Conservation (phyloP, 208 protist species). For the Trichomonas tenax region DNA sequence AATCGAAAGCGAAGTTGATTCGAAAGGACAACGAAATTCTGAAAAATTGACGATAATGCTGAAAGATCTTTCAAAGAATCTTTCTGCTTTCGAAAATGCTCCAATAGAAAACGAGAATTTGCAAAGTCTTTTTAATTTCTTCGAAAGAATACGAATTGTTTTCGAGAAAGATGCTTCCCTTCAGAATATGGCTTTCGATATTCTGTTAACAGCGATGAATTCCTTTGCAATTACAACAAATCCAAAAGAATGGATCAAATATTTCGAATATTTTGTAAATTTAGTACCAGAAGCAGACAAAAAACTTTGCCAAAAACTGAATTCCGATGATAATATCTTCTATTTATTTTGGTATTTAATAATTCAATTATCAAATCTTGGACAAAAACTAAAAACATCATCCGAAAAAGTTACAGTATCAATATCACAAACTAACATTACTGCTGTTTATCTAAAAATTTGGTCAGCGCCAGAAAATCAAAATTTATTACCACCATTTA, state of each 20-base stretch:
- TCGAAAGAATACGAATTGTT: not conserved
- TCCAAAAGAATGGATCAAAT: not conserved
- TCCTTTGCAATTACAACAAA: not conserved
- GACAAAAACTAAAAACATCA: not conserved
- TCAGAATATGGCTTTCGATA: not conserved
- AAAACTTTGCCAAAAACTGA: not conserved
- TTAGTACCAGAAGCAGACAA: not conserved
- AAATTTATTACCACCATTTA: not conserved
- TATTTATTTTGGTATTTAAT: not conserved
- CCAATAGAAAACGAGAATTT: not conserved
- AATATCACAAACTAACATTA: not conserved
- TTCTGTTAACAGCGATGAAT: not conserved
- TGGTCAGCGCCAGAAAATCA: not conserved
- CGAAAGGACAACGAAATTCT: not conserved
- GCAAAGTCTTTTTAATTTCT: not conserved
- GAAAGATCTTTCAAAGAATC: not conserved
- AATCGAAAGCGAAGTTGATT: not conserved
- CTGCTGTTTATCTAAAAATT: not conserved
- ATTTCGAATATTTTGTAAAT: not conserved
- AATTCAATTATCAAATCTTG: not conserved
- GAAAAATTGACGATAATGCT: not conserved
- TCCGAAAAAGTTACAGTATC: not conserved
- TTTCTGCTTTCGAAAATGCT: not conserved
- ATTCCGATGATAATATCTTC: not conserved
- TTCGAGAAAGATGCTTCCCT: not conserved